Percentiles rank a stretch among this genome's conserved stretches.
Conservation (phyloP, 176 grass and related monocot genomes). For the Olyra latifolia region DNA sequence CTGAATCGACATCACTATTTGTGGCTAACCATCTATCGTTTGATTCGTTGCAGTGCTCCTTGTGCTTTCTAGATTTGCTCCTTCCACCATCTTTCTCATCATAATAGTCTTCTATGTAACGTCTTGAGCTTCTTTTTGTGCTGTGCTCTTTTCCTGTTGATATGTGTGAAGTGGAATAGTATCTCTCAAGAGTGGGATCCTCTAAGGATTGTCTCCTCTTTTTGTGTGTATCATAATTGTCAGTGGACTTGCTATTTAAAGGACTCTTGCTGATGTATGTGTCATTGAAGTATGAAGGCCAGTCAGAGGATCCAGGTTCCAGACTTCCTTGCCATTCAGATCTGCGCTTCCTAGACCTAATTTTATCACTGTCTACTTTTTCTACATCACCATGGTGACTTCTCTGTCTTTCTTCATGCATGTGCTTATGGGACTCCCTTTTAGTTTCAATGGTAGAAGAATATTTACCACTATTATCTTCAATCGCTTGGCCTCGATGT, state of each 20-base stretch:
- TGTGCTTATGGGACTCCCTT: constrained; percentile 30
- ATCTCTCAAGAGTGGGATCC: constrained; percentile 20
- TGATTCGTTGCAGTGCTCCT: background rate
- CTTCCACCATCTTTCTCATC: constrained; percentile 31
- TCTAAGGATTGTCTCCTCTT: constrained; percentile 25
- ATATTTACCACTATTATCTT: constrained; percentile 38
- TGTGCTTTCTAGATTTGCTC: constrained; percentile 22
- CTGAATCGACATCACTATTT: constrained; percentile 41
- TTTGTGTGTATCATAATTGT: constrained; percentile 27
- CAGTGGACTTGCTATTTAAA: constrained; percentile 34
- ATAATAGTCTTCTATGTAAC: background rate
- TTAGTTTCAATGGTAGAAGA: constrained; percentile 27
- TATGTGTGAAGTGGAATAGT: background rate
- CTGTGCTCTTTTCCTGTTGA: background rate
- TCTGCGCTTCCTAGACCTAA: constrained; percentile 32
- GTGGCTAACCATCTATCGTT: constrained; percentile 45
- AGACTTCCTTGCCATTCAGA: constrained; percentile 27
- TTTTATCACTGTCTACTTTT: constrained; percentile 23
- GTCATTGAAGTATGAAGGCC: constrained; percentile 27
- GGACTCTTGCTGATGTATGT: constrained; percentile 28
- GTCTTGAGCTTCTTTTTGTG: constrained; percentile 19
- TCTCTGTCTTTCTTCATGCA: constrained; percentile 35
- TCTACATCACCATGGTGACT: constrained; percentile 21
- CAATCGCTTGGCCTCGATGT: constrained; percentile 14
- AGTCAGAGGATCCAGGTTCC: constrained; percentile 36